Base-by-base conservation (phyloP, 257 asterid species). In the Echites panduratus region DNA sequence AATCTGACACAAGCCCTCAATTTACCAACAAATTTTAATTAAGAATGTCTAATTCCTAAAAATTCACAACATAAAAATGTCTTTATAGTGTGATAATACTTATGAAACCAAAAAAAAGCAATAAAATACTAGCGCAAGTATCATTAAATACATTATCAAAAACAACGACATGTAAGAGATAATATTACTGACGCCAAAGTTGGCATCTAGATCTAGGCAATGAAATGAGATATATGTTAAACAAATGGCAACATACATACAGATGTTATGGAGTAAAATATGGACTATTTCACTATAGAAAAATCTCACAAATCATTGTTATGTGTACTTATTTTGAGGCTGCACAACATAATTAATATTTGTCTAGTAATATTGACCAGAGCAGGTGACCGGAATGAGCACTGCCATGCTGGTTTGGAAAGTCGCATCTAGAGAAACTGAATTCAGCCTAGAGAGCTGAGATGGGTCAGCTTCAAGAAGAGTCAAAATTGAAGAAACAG, bases 341-440 rank as follows among this genome's bases (percentile, higher is more conserved):
- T 11, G 79, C 73, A 79, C 24, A 47, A 65, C 68, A 74, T 87
- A 88, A 40, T 96, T 82, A 20, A 87, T 27, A 48, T 91, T 94
- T 20, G 32, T 65, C 74, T 87, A 96, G 62, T 86, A 89, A 38
- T 41, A 65, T 50, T 70, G 77, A 35, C 92, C 95, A 22, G 96
- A 82, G 72, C 99, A 94, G 1, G 77, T 87, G 3, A 86, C 89
- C 0, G 99, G 97, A 32, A 88, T 82, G 44, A 94, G 88, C 26
- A 94, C 89, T 67, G 73, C 16, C 9, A 69, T 80, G 54, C 72
- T 65, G 0, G 83, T 26, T 1, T 73, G 75, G 50, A 94, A 80
- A 0, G 54, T 47, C 0, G 88, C 29, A 53, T 57, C 75, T 32
- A 52, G 70, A 3, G 94, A 44, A 40, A 89, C 87, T 0, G 91